Base-by-base conservation (phyloP, 495 filamentous ascomycete genomes). In the Penicillium flavigenum region DNA sequence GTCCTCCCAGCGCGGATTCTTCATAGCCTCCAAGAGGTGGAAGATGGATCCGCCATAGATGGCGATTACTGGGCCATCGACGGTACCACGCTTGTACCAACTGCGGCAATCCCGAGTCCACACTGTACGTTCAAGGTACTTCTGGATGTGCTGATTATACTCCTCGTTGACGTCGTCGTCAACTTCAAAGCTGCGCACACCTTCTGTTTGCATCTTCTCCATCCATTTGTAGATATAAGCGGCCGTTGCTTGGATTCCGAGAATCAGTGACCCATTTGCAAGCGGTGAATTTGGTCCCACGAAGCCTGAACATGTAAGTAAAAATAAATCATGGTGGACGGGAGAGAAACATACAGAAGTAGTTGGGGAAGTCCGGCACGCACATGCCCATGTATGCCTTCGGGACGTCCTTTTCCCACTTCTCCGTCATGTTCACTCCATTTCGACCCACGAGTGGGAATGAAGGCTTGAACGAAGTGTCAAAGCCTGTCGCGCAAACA, bases 271-370 rank as follows among this genome's bases (percentile, higher is more conserved):
- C 3, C 48, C 48, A 7, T 51, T 51, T 5, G 48, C 31, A 10
- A 81, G 73, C 0, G 72, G 70, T 20, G 73, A 75, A 54, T 85
- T 78, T 1, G 83, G 83, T 5, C 83, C 84, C 36, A 78, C 74
- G 29, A 84, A 66, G 65, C 72, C 48, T 51, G n/a, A 38, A 14
- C 12, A 72, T 29, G 24, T 47, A 10, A 47, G 24, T 47, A 17
- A 29, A 45, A 29, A 45, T 4, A 12, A 45, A 7, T 2, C 10
- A 26, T 12, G n/a, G 8, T 17, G 14, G 26, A 29, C 3, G 24
- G 3, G 5, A 17, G 20, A 10, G 2, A 17, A 17, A 29, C 44
- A 10, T 47, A 47, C 44, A 47, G 58, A 80, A 72, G n/a, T 70
- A 74, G 57, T 80, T 79, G 1, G 77, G 77, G 29, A 79, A 72